phyloP scores from a whole-genome alignment of 208 protist species.

The Trypanosomatidae sp. region DNA sequence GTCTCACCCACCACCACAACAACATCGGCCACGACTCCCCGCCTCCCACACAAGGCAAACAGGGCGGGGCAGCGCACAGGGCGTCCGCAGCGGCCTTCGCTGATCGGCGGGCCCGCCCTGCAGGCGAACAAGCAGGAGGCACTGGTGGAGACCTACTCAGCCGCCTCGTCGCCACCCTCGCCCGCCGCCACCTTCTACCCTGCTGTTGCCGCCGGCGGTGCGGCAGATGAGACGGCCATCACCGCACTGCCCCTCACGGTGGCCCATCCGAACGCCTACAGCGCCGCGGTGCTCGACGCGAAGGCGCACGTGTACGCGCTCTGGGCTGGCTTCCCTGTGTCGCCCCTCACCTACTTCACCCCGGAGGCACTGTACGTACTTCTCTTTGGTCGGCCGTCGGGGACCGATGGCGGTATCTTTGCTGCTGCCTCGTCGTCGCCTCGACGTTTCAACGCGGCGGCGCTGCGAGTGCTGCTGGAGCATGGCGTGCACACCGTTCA shows the following conservation, averaged over 20 bases:
- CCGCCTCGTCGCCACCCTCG: background rate
- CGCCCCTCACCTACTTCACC: conserved; percentile 49
- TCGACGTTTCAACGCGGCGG: conserved; percentile 18
- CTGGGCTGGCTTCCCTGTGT: conserved; percentile 50
- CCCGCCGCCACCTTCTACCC: no score
- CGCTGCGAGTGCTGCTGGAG: conserved; percentile 41
- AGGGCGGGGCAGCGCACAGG: background rate
- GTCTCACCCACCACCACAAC: no score
- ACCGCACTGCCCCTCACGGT: conserved; percentile 16
- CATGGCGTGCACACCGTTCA: conserved; percentile 55
- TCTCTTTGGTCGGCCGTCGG: conserved; percentile 33
- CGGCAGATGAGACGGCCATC: no score
- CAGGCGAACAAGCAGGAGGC: conserved; percentile 2
- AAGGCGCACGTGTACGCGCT: conserved; percentile 45
- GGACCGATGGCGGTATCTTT: background rate
- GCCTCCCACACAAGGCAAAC: no score
- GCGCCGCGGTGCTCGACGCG: conserved; percentile 36
- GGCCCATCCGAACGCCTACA: conserved; percentile 41
- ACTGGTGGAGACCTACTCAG: background rate
- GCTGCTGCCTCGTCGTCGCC: background rate
- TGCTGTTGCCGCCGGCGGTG: no score
- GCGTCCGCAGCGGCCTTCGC: conserved; percentile 2
- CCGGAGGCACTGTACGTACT: conserved; percentile 56
- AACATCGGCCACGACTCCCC: no score
- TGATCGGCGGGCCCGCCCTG: conserved; percentile 8